Conservation (phyloP, 306 rosid genomes). For the Urtica urens region DNA sequence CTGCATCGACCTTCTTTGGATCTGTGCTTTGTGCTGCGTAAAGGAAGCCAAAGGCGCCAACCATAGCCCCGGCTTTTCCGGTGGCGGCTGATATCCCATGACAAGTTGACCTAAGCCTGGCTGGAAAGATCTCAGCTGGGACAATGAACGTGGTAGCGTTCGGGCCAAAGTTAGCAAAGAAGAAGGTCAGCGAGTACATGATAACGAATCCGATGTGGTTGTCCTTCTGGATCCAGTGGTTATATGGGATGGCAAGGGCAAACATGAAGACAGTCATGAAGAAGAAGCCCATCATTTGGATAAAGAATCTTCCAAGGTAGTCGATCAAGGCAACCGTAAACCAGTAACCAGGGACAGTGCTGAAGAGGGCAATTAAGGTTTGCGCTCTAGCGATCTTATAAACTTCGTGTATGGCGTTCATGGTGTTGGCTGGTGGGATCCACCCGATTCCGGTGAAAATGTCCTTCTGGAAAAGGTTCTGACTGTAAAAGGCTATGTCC, state of each 20-base stretch:
- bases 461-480: conserved; percentile 86
- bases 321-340: conserved; percentile 62
- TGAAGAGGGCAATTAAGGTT: conserved; percentile 67
- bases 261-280: conserved; percentile 17
- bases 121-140: conserved; percentile 20
- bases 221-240: not conserved
- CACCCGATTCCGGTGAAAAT: conserved; percentile 67
- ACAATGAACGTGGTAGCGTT: conserved; percentile 12
- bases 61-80: conserved; percentile 8
- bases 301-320: conserved; percentile 53
- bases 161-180: conserved; percentile 14
- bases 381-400: conserved; percentile 67
- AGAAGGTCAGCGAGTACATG: conserved; percentile 2
- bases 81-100: conserved; percentile 13
- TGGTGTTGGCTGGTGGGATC: conserved; percentile 46
- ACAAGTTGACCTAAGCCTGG: conserved; percentile 8
- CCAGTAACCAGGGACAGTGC: conserved; percentile 94
- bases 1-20: conserved; percentile 11
- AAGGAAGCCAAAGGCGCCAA: conserved; percentile 23
- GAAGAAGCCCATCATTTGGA: conserved; percentile 35
- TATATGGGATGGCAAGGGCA: conserved; percentile 1
- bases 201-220: conserved; percentile 3
- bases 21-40: conserved; percentile 44
- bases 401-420: conserved; percentile 73
- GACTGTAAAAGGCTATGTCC: conserved; percentile 85